phyloP scores from a whole-genome alignment of 2,329 filamentous ascomycete species.

The Magnaporthales sp. region DNA sequence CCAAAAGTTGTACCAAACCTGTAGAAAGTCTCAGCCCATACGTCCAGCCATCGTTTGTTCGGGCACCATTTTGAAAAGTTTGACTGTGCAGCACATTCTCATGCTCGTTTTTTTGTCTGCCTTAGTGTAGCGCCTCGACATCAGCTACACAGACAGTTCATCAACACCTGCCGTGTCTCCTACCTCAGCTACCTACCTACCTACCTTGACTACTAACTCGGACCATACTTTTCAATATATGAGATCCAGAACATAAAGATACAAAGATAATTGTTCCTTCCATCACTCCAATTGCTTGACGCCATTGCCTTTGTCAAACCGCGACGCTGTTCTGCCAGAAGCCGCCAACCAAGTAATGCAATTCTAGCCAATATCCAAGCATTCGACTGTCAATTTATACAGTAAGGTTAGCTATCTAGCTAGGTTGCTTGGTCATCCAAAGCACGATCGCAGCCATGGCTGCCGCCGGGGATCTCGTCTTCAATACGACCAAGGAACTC shows the following conservation, averaged over 20 bases:
- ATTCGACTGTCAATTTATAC: background rate
- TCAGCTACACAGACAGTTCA: background rate
- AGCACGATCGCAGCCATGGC: conserved; percentile 3
- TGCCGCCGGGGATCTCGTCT: background rate
- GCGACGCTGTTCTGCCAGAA: background rate
- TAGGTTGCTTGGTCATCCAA: background rate
- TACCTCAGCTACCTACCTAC: background rate
- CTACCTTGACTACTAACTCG: background rate
- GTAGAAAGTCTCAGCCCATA: background rate
- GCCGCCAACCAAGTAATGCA: background rate
- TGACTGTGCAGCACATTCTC: background rate
- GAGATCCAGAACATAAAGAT: background rate
- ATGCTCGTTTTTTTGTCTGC: background rate
- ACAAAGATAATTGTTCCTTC: background rate
- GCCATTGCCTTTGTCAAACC: background rate
- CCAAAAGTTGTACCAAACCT: background rate
- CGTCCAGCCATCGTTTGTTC: no score
- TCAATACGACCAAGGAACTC: conserved; percentile 5
- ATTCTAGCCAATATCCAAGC: background rate
- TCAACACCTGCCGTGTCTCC: background rate
- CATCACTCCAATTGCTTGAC: background rate
- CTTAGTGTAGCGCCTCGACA: background rate
- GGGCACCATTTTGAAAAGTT: background rate
- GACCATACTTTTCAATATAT: background rate
- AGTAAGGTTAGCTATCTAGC: background rate